A percentile compares a stretch with the other conserved stretches of the same genome.
Conservation (phyloP, 176 grass and related monocot genomes). For the Aegilops umbellulata region DNA sequence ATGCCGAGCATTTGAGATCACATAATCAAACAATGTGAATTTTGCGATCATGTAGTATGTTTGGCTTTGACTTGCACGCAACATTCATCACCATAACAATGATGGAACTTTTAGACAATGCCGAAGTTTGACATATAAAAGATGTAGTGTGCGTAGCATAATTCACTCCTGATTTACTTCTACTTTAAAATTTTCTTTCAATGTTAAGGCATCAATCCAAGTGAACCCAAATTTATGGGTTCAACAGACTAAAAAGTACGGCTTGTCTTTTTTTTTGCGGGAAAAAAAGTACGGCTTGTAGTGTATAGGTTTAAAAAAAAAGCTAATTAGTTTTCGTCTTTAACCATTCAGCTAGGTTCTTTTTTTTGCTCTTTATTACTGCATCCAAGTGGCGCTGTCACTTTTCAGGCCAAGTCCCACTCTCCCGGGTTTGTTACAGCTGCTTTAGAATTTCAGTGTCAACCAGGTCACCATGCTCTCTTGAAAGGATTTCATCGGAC, state of each 20-base stretch:
- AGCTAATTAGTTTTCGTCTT: no score
- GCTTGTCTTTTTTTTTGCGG: no score
- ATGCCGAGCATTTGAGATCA: no score
- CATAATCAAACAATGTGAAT: no score
- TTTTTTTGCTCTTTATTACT: no score
- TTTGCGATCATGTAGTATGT: no score
- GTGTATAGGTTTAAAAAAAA: no score
- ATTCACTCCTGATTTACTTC: neutral
- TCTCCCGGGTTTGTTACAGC: neutral
- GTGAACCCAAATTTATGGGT: neutral
- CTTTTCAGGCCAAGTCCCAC: neutral
- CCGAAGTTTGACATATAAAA: no score
- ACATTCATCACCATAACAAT: neutral
- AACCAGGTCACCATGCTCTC: neutral
- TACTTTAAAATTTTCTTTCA: neutral
- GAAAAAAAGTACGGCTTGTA: neutral
- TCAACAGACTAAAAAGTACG: neutral
- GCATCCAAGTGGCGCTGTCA: neutral
- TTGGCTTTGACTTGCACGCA: neutral
- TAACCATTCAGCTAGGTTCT: neutral
- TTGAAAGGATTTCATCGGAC: neutral
- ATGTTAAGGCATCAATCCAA: neutral
- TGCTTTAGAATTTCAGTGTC: constrained; percentile 1
- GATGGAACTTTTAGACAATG: neutral
- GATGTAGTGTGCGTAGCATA: neutral